Conservation (phyloP, 768 basidiomycete species). For the Pleurotus salmoneostramineus region DNA sequence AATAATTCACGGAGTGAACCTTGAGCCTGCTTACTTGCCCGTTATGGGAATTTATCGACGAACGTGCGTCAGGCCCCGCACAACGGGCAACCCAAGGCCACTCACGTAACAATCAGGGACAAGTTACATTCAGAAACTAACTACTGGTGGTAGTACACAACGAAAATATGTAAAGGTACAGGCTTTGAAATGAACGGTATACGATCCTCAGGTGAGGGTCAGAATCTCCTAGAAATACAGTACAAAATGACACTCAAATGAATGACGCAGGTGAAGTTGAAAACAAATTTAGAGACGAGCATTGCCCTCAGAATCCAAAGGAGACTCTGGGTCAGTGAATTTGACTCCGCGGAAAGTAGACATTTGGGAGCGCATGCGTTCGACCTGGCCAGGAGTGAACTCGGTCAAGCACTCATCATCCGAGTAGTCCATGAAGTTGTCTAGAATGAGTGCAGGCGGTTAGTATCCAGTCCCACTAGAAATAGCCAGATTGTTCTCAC, state of each 20-base stretch:
- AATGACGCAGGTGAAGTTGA: too few species aligned
- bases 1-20: not conserved
- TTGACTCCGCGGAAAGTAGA: constrained; percentile 41
- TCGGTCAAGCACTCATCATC: constrained; percentile 45
- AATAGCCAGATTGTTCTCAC: not conserved
- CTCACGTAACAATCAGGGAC: not conserved
- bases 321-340: not conserved
- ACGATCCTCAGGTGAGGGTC: not conserved
- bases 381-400: constrained; percentile 43
- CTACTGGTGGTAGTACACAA: too few species aligned
- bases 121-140: too few species aligned
- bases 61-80: not conserved
- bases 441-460: constrained; percentile 38
- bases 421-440: constrained; percentile 19
- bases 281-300: not conserved
- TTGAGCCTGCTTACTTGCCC: not conserved
- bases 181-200: not conserved
- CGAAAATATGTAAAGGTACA: too few species aligned
- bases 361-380: constrained; percentile 37
- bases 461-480: not conserved
- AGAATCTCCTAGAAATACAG: too few species aligned
- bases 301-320: not conserved
- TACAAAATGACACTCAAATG: too few species aligned
- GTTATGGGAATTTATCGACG: not conserved
- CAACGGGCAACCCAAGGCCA: not conserved